Base-by-base conservation (phyloP, 2,329 filamentous ascomycete species). In the Coniella vitis region DNA sequence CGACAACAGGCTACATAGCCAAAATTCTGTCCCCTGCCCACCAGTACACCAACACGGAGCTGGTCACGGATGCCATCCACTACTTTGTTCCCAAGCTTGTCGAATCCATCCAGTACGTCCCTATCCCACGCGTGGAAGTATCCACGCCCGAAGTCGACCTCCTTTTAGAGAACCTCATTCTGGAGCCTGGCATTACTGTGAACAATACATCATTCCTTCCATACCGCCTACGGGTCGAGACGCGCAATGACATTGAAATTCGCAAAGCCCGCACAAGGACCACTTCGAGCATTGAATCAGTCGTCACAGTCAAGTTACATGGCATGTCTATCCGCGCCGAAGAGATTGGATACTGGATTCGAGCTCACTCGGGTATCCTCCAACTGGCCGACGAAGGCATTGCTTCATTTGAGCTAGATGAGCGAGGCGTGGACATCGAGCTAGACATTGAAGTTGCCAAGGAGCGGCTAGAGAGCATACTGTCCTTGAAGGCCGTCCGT, bases 131-230 rank as follows among this genome's bases (percentile, higher is more conserved):
- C 4, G 67, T 96, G n/a, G 91, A 96, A 64, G 73, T 96, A 4
- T 86, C 87, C 1, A 86, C 84, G 3, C 90, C 90, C 0, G 82
- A 87, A 31, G 74, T 95, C 47, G 90, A 96, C 58, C 76, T 97
- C 4, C 71, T 97, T 1, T 70, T 97, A 2, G 91, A 97, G 62
- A 96, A 95, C 55, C 73, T 97, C 29, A 86, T 97, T 52, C 75
- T 97, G 29, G 88, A 96, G 61, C 91, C 91, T 0, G 91, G 91
- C 7, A 75, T 75, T 49, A 94, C 89, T 0, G 75, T 95, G 58
- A 91, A 95, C 63, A 72, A 84, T 54, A 88, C 86, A 3, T 95
- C 90, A 0, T 97, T 97, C 71, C 74, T 97, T 1, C 91, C 91
- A 0, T 91, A 89, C 68, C 81, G 83, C 48, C 73, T 96, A 46